These are phyloP conservation scores for Calamus simplicifolius DNA, from an alignment of 176 grass and related monocot genomes.

Conservation along the genomic window DNA sequence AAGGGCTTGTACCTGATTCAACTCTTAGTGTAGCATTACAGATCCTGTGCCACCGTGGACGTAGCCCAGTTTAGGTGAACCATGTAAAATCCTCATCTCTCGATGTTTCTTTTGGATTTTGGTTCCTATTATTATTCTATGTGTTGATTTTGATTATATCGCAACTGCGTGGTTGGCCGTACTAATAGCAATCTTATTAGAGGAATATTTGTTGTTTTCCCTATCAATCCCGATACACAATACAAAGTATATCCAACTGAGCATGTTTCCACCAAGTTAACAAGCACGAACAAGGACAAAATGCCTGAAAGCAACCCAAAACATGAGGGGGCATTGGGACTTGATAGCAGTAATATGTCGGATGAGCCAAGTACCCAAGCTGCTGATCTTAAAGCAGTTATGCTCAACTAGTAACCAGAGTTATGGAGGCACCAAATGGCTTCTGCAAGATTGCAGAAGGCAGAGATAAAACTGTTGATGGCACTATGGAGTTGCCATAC, in stretches of 20 bases:
- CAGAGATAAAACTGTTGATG: slow-evolving; percentile 27
- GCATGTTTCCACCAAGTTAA: slow-evolving; percentile 20
- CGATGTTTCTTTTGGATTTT: too few relatives aligned
- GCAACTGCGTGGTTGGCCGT: too few relatives aligned
- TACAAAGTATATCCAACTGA: slow-evolving; percentile 14
- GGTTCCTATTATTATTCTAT: too few relatives aligned
- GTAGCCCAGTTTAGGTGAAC: too few relatives aligned
- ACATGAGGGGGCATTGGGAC: slow-evolving; percentile 24
- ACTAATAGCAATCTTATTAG: too few relatives aligned
- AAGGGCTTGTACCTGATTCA: too few relatives aligned
- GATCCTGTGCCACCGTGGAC: too few relatives aligned
- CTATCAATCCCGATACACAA: slow-evolving; percentile 26
- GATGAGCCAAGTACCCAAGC: slow-evolving; percentile 39
- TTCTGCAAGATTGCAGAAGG: slow-evolving; percentile 30
- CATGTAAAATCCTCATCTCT: too few relatives aligned
- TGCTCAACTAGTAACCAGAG: slow-evolving; percentile 23
- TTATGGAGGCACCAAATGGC: slow-evolving; percentile 27
- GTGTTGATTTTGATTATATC: too few relatives aligned
- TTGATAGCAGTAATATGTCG: slow-evolving; percentile 18
- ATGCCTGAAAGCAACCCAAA: slow-evolving; percentile 21
- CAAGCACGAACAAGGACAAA: slow-evolving; percentile 20
- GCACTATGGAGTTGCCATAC: slow-evolving; percentile 29
- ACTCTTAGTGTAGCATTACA: too few relatives aligned
- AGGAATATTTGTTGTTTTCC: too few relatives aligned
- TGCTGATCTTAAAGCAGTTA: slow-evolving; percentile 51